Evolutionary conservation across 305 asterid genomes (phyloP).

Genomic region (Salvia sclarea): DNA sequence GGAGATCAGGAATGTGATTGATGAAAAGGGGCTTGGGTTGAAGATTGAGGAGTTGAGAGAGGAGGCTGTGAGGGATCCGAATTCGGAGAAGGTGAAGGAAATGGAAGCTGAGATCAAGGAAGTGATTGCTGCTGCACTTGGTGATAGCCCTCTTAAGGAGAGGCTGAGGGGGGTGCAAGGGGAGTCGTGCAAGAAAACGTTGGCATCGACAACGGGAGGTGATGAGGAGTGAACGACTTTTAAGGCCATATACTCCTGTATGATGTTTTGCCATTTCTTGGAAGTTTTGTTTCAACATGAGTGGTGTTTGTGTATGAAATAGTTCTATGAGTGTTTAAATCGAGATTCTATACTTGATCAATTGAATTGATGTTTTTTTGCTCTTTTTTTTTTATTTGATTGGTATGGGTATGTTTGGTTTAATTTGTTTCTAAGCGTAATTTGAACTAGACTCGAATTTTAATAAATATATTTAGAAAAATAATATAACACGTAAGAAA

Average conservation of each 20-base stretch:
- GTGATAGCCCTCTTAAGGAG: slow-evolving; percentile 43
- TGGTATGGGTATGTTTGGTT: no score
- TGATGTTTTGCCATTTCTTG: slow-evolving; percentile 5
- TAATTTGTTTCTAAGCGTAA: no score
- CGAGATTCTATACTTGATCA: no score
- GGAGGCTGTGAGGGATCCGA: slow-evolving; percentile 39
- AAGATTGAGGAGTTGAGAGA: slow-evolving; percentile 43
- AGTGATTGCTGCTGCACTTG: slow-evolving; percentile 40
- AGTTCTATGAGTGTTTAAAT: no score
- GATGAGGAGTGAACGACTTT: no score
- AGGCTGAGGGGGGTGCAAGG: slow-evolving; percentile 39
- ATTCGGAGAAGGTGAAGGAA: slow-evolving; percentile 38
- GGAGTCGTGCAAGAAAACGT: slow-evolving; percentile 33
- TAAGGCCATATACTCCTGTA: no score
- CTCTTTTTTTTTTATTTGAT: no score
- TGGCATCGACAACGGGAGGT: slow-evolving; percentile 37
- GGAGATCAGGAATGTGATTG: slow-evolving; percentile 39
- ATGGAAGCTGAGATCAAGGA: slow-evolving; percentile 52
- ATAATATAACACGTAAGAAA: no score
- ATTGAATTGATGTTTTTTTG: no score
- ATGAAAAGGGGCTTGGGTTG: slow-evolving; percentile 32
- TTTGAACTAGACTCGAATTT: no score
- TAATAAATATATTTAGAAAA: no score
- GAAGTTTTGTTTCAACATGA: background rate
- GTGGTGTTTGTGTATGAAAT: background rate